These are phyloP conservation scores for Cyclanthera cordifolia DNA, from an alignment of 306 rosid genomes.

Conservation along the genomic window DNA sequence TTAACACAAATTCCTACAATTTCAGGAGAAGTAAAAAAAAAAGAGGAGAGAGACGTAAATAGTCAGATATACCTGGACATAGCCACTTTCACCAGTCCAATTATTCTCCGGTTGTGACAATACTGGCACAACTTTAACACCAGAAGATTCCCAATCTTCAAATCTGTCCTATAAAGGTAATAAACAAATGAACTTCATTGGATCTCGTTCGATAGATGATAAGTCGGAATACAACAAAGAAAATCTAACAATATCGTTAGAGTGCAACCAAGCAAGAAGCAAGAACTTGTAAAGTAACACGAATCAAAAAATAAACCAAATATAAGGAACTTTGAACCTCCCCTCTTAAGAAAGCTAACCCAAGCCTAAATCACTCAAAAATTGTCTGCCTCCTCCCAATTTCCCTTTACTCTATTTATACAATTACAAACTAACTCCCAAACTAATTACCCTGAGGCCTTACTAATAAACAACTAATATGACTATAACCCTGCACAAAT, in stretches of 20 bases:
- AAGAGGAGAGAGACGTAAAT: background rate
- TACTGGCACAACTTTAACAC: slow-evolving; percentile 79
- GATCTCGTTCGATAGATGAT: background rate
- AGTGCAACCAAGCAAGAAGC: no score
- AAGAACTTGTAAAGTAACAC: no score
- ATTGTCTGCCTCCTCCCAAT: no score
- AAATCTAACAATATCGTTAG: background rate
- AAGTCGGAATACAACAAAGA: background rate
- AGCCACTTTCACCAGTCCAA: slow-evolving; percentile 82
- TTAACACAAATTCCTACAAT: background rate
- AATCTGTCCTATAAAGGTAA: slow-evolving; percentile 60
- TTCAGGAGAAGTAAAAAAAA: background rate
- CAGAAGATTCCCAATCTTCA: slow-evolving; percentile 84
- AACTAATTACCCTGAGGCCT: no score
- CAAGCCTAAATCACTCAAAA: no score
- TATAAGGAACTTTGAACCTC: no score
- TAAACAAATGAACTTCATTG: slow-evolving; percentile 8
- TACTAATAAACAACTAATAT: no score
- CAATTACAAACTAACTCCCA: no score
- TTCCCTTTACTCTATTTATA: no score
- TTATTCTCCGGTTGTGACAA: slow-evolving; percentile 67
- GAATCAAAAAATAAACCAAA: no score
- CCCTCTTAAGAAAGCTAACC: no score
- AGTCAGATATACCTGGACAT: slow-evolving; percentile 54
- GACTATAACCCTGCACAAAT: background rate